A percentile compares a stretch with the other conserved stretches of the same genome.
Conservation (phyloP, 495 filamentous ascomycete species). For the Neurospora sp. region DNA sequence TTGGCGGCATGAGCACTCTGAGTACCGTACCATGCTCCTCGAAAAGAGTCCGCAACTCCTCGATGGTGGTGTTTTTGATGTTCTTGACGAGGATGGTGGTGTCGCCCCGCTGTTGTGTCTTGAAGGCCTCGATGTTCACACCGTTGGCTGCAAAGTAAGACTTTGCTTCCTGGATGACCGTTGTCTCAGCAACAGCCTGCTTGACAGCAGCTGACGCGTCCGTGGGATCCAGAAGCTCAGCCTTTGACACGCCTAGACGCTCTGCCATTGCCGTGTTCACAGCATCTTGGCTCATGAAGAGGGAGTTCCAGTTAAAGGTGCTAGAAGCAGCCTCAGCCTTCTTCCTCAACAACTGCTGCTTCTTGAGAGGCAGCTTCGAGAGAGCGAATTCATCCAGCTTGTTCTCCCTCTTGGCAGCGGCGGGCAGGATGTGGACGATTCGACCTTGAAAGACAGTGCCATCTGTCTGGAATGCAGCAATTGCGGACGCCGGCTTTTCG, state of each 20-base stretch:
- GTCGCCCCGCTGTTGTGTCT: constrained; percentile 69
- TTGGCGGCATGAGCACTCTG: constrained; percentile 80
- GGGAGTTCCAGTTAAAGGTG: constrained; percentile 90
- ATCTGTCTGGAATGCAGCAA: constrained; percentile 69
- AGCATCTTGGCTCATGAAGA: constrained; percentile 97
- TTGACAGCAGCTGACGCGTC: constrained; percentile 88
- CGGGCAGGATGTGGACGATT: constrained; percentile 79
- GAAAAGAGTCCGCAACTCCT: constrained; percentile 56
- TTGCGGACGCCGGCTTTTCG: constrained; percentile 54
- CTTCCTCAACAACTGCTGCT: constrained; percentile 79
- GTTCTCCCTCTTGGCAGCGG: constrained; percentile 64
- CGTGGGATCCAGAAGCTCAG: constrained; percentile 85
- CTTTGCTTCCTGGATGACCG: constrained; percentile 93
- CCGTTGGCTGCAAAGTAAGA: constrained; percentile 77
- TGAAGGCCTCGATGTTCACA: constrained; percentile 85
- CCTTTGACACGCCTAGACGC: constrained; percentile 77
- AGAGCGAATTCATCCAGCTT: constrained; percentile 79
- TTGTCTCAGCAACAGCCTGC: constrained; percentile 93
- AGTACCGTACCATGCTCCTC: constrained; percentile 63
- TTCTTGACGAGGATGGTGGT: constrained; percentile 90
- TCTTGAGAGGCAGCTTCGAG: constrained; percentile 83
- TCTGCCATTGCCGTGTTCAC: constrained; percentile 85
- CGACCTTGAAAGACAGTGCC: constrained; percentile 82
- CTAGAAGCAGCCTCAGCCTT: constrained; percentile 65
- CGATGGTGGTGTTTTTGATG: constrained; percentile 66